phyloP scores from a whole-genome alignment of 345 rosid genomes.

The Trapa bicornis region DNA sequence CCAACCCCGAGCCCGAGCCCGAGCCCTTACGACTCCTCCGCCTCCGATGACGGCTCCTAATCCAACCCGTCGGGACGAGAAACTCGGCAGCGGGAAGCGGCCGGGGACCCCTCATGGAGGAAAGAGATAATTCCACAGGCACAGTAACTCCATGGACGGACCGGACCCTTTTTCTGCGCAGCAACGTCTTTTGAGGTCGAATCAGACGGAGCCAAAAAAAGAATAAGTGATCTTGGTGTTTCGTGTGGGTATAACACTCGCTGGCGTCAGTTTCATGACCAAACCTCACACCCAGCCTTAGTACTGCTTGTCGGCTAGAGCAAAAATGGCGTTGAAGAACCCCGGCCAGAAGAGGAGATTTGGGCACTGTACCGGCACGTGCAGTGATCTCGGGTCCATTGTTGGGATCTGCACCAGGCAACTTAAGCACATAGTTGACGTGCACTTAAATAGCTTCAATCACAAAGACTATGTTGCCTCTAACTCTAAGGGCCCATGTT shows the following conservation, averaged over 20 bases:
- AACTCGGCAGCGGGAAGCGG: constrained; percentile 11
- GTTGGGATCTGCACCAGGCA: not conserved
- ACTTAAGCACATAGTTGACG: not conserved
- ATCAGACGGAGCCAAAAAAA: constrained; percentile 54
- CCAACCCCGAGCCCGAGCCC: constrained; percentile 21
- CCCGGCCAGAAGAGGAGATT: not conserved
- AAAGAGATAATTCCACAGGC: constrained; percentile 43
- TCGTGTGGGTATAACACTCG: too few relatives aligned
- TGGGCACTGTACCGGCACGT: not conserved
- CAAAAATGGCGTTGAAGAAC: not conserved
- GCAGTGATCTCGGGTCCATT: not conserved
- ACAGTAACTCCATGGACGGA: constrained; percentile 67
- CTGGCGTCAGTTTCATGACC: not conserved
- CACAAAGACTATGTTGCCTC: too few relatives aligned
- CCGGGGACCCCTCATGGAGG: constrained; percentile 19
- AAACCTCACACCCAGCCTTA: not conserved
- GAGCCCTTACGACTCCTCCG: constrained; percentile 12
- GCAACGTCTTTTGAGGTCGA: constrained; percentile 41
- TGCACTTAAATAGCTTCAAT: too few relatives aligned
- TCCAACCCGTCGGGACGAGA: constrained; percentile 28
- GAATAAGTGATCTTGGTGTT: too few relatives aligned
- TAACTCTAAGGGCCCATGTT: too few relatives aligned
- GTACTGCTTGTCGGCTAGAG: not conserved
- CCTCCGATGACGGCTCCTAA: constrained; percentile 62
- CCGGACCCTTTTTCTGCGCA: constrained; percentile 26